Evolutionary conservation across 805 yeast genomes (phyloP).

Genomic region (Zygosaccharomyces bailii): DNA sequence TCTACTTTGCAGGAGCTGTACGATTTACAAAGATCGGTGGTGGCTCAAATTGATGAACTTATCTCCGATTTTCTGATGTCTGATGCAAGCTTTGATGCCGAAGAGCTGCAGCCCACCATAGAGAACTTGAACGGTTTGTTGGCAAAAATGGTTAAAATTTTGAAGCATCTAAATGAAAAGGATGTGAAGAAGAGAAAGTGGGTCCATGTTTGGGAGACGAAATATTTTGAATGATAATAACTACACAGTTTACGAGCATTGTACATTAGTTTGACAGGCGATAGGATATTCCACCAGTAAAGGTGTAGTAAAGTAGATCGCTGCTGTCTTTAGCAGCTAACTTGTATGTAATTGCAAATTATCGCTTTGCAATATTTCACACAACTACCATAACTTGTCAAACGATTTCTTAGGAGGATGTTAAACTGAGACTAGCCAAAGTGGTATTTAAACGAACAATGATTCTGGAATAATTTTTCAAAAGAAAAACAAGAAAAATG

Average conservation of each 20-base stretch:
- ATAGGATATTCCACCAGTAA: too few relatives aligned
- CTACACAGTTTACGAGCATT: background rate
- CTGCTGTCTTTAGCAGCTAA: too few relatives aligned
- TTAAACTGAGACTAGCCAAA: too few relatives aligned
- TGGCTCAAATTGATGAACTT: constrained; percentile 52
- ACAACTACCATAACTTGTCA: too few relatives aligned
- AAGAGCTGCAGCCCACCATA: constrained; percentile 29
- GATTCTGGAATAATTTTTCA: too few relatives aligned
- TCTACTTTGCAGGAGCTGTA: constrained; percentile 47
- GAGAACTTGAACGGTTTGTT: constrained; percentile 27
- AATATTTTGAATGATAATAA: constrained; percentile 23
- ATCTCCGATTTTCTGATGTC: constrained; percentile 52
- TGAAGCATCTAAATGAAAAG: constrained; percentile 46
- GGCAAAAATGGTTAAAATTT: constrained; percentile 35
- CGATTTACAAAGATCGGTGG: constrained; percentile 41
- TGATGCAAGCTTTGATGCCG: constrained; percentile 34
- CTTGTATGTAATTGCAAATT: too few relatives aligned
- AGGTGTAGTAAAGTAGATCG: too few relatives aligned
- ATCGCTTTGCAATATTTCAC: too few relatives aligned
- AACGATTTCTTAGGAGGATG: too few relatives aligned
- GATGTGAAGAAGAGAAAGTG: constrained; percentile 48
- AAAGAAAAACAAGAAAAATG: too few relatives aligned
- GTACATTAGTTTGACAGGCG: background rate
- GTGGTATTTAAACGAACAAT: too few relatives aligned
- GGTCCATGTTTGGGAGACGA: constrained; percentile 35